Base-by-base conservation (phyloP, 2,329 filamentous ascomycete genomes). In the Diaporthe nobilis region DNA sequence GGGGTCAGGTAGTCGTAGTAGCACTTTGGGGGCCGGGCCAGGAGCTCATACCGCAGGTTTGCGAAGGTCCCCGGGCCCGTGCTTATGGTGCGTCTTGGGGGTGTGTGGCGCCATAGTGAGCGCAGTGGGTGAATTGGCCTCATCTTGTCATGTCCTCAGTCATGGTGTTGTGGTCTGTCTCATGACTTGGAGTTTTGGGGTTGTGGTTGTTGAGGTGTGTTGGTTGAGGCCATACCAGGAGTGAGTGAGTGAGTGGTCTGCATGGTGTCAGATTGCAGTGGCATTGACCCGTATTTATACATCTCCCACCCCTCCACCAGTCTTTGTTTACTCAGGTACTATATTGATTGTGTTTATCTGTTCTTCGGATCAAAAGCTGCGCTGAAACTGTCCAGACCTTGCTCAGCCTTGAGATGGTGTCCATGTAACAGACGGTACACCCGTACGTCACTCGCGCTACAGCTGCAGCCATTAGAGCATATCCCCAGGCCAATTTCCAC, bases 1-100 rank as follows among this genome's bases (percentile, higher is more conserved):
- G 92, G 90, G 47, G 89, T 88, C 61, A 90, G 83, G 77, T 84
- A 82, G 81, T 89, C 88, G 31, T 81, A 82, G 75, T 86, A 85
- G 78, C 82, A 76, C 76, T 84, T 86, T 31, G 77, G 74, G 20
- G 73, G 57, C 6, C 76, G 73, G 42, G 49, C 31, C 10, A 77
- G 63, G 37, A 77, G 75, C 61, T 77, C 75, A n/a, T 75, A 70
- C 1, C 49, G 65, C 22, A 75, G 75, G 70, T 75, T 73, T 60
- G 73, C 73, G 55, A 77, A 75, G 61, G 53, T 73, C 39, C 60
- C 73, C 17, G 75, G 73, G 47, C 31, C 60, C 47, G 73, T 77
- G 53, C 68, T 71, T 51, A 75, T 77, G 34, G 28, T 34, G 39
- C 68, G 53, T 12, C 39, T 58, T 22, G 60, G 47, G 39, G 17